phyloP scores from a whole-genome alignment of 306 rosid genomes.

The Prunus dulcis region DNA sequence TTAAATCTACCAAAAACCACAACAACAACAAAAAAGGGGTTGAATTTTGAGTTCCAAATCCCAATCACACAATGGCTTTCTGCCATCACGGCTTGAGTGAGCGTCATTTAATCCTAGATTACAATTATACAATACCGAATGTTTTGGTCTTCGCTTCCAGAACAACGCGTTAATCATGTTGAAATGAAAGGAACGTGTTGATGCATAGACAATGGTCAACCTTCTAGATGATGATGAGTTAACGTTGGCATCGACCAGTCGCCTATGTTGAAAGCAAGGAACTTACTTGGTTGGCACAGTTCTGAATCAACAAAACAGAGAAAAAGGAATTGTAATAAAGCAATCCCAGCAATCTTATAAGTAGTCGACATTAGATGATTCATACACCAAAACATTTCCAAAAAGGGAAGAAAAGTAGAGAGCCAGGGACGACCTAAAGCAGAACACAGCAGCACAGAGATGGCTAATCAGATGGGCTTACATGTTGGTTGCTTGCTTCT shows the following conservation, averaged over 20 bases:
- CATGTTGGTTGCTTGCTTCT: slow-evolving; percentile 18
- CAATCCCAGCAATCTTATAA: neutral
- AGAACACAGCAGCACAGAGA: neutral
- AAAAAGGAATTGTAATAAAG: no score
- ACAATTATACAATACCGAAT: neutral
- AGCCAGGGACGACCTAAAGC: slow-evolving; percentile 6
- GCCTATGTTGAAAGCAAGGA: slow-evolving; percentile 18
- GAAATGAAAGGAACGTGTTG: neutral
- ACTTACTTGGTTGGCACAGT: neutral
- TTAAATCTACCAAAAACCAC: neutral
- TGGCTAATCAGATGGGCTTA: neutral
- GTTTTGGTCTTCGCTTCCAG: neutral
- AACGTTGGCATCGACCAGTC: neutral
- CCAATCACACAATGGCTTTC: neutral
- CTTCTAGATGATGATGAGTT: neutral
- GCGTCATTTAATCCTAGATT: neutral
- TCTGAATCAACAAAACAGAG: no score
- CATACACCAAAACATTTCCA: neutral
- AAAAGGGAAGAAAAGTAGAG: neutral
- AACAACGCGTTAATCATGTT: neutral
- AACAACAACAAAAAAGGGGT: neutral
- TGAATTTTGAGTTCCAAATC: neutral
- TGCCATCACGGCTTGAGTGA: neutral
- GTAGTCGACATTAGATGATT: neutral
- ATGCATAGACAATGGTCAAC: neutral